Conservation (phyloP, 2,329 filamentous ascomycete species). For the Pseudogymnoascus verrucosus region DNA sequence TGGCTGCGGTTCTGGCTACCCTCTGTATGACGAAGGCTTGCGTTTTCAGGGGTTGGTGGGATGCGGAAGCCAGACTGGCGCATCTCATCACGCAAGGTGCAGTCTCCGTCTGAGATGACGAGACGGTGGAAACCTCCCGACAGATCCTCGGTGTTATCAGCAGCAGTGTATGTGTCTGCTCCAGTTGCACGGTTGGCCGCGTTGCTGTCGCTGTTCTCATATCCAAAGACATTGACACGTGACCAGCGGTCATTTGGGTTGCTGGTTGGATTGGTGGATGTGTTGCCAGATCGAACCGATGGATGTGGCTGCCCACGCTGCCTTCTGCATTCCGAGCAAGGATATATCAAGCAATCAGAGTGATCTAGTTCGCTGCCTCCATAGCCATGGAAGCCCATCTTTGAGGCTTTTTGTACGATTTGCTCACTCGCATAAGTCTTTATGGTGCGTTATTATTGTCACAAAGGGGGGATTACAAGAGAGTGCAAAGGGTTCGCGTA, state of each 20-base stretch:
- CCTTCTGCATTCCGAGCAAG: neutral
- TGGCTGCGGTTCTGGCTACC: neutral
- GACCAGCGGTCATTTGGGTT: neutral
- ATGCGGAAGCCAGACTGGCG: neutral
- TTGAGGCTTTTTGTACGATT: neutral
- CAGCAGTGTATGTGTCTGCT: neutral
- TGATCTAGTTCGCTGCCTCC: slow-evolving; percentile 1
- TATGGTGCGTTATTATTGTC: neutral
- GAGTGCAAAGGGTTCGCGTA: neutral
- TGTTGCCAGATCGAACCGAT: neutral
- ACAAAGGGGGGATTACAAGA: neutral
- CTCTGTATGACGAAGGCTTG: neutral
- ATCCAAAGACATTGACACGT: neutral
- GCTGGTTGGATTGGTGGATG: neutral
- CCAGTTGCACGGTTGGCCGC: neutral
- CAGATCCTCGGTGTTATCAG: neutral
- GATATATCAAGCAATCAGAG: neutral
- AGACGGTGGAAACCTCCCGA: neutral
- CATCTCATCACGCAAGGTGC: neutral
- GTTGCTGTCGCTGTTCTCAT: neutral
- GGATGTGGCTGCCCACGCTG: neutral
- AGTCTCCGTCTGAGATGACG: neutral
- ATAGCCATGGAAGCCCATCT: slow-evolving; percentile 3
- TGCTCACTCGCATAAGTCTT: neutral
- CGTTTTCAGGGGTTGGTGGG: neutral